phyloP scores from a whole-genome alignment of 345 rosid species.

The Capsella bursapastoris region DNA sequence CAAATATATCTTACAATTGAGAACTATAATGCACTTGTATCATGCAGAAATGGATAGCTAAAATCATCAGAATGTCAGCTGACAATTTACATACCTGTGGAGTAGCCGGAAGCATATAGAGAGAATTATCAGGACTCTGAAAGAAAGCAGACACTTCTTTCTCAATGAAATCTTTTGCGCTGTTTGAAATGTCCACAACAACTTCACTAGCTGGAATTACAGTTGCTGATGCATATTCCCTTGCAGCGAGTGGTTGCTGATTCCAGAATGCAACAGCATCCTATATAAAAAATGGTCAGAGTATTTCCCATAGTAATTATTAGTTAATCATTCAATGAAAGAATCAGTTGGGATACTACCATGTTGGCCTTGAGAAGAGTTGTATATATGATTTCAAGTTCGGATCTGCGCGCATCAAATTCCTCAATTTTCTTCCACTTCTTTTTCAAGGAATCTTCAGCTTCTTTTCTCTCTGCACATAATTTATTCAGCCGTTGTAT shows the following conservation, averaged over 20 bases:
- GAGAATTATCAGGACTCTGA: constrained; percentile 82
- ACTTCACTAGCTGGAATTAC: constrained; percentile 79
- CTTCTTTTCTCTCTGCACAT: constrained; percentile 93
- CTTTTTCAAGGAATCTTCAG: constrained; percentile 82
- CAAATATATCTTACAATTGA: constrained; percentile 1
- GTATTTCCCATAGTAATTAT: background rate
- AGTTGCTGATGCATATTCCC: constrained; percentile 85
- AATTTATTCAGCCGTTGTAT: constrained; percentile 75
- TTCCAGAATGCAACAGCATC: constrained; percentile 89
- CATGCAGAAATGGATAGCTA: background rate
- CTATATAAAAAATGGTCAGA: constrained; percentile 43
- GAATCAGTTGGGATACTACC: constrained; percentile 51
- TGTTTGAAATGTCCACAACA: constrained; percentile 72
- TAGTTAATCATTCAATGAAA: constrained; percentile 3
- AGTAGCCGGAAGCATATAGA: constrained; percentile 91
- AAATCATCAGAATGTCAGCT: constrained; percentile 4
- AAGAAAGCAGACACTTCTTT: constrained; percentile 86
- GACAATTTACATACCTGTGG: constrained; percentile 72
- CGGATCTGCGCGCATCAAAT: constrained; percentile 89
- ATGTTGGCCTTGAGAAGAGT: constrained; percentile 82
- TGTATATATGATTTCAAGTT: constrained; percentile 82
- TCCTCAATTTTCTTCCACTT: constrained; percentile 98
- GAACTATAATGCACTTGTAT: background rate
- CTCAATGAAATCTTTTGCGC: constrained; percentile 79
- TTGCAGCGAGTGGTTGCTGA: constrained; percentile 84